phyloP scores from a whole-genome alignment of 2,329 filamentous ascomycete genomes.

The Fusarium oligoseptatum region DNA sequence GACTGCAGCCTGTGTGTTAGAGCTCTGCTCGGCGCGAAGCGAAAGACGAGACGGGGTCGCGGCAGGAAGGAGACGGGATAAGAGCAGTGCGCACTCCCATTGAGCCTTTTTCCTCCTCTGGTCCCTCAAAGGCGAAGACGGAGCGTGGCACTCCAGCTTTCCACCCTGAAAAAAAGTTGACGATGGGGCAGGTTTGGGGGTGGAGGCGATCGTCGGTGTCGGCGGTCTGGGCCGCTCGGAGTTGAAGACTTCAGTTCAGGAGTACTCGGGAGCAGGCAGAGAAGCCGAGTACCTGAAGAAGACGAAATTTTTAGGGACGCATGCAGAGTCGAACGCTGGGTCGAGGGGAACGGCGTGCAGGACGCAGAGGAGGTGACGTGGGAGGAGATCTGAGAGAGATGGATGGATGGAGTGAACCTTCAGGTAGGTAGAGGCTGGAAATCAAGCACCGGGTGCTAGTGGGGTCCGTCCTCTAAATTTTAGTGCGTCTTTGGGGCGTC shows the following conservation, averaged over 20 bases:
- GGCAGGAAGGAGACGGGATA: constrained; percentile 14
- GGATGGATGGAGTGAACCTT: background rate
- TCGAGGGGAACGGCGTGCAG: constrained; percentile 8
- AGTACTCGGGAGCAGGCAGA: constrained; percentile 1
- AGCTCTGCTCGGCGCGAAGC: constrained; percentile 23
- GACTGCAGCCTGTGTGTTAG: constrained; percentile 40
- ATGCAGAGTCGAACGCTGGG: constrained; percentile 2
- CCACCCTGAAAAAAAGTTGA: constrained; percentile 30
- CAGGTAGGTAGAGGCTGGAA: background rate
- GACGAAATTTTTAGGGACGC: constrained; percentile 1
- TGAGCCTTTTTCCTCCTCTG: constrained; percentile 42
- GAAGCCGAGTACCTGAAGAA: background rate
- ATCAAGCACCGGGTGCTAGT: constrained; percentile 21
- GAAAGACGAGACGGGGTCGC: constrained; percentile 8
- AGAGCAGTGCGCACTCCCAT: constrained; percentile 50
- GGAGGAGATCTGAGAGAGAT: constrained; percentile 15
- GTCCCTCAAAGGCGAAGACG: constrained; percentile 32
- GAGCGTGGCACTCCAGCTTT: constrained; percentile 48
- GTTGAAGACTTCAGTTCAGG: background rate
- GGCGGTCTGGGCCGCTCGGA: constrained; percentile 8
- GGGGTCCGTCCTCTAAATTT: constrained; percentile 35
- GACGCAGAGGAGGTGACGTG: constrained; percentile 9
- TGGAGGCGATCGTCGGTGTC: constrained; percentile 25
- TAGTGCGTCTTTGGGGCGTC: constrained; percentile 30
- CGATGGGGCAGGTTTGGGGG: constrained; percentile 26